Base-by-base conservation (phyloP, 768 basidiomycete species). In the Macrocybe gigantea region DNA sequence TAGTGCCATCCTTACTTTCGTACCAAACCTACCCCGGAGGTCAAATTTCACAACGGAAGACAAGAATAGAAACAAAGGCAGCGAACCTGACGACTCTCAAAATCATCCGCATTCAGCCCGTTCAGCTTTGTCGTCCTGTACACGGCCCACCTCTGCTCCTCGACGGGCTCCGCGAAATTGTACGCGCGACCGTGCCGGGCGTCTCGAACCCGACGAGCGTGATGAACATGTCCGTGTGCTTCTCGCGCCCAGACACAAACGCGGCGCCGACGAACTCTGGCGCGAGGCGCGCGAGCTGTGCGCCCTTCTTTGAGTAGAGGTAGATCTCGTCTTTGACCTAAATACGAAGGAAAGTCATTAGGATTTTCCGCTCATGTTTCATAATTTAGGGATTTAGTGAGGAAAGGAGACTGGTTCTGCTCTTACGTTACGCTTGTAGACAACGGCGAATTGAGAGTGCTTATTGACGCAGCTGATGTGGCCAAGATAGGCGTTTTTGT, bases 321-420 rank as follows among this genome's bases (percentile, higher is more conserved):
- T 88, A 87, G 32, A 92, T 71, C 63, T 89, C 85, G 56, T 91
- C 87, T 50, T 82, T 84, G 58, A 91, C 85, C 85, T 84, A 44
- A 33, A 38, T 12, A 13, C 32, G 33, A 12, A n/a, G 35, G 13
- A 35, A 29, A 48, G 50, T 47, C 15, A 58, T 39, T 10, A 31
- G 31, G 13, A 4, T 22, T 2, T 22, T 22, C 22, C 22, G 22
- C 22, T 22, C 22, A 22, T 22, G 22, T 22, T 1, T 22, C 22
- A 22, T 22, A 14, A 14, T 44, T 15, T 45, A 40, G 34, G 14
- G 32, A 41, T 14, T 22, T 22, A 22, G 22, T 22, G 22, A 6
- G 22, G 3, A 36, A 47, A 36, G 8, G 14, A 36, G 44, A 34
- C 44, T 22, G 36, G 41, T 14, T 38, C 9, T 42, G 42, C 38